Base-by-base conservation (phyloP, 2,329 filamentous ascomycete genomes). In the Talaromyces sp. region DNA sequence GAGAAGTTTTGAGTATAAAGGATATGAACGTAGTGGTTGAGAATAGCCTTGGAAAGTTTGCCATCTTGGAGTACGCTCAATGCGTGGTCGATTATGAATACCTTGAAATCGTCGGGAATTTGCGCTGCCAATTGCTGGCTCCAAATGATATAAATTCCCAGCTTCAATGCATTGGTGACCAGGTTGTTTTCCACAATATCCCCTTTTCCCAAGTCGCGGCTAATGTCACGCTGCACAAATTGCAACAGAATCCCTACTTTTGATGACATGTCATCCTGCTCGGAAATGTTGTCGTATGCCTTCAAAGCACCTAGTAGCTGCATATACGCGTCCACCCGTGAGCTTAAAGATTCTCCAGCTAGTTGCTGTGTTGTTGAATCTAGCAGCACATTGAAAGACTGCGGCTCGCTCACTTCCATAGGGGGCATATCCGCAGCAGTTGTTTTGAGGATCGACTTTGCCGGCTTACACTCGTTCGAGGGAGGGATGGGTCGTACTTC, bases 311-410 rank as follows among this genome's bases (percentile, higher is more conserved):
- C 85, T 37, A 90, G 87, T 52, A 99, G 82, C 72, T 90, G 90
- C 74, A 89, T 88, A 73, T 99, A 98, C 58, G 93, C 92, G 79
- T 99, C 95, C 37, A 95, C 78, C 69, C 90, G 90, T 13, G 87
- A 88, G 65, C 88, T 85, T 62, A 89, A 84, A 69, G 93, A 90
- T 35, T 87, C 82, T 25, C 90, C 88, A 43, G 90, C 90, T 57
- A 99, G 84, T 77, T 95, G 90, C 77, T 91, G 89, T 41, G 92
- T 85, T 5, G 92, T 87, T 0, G 92, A 96, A 70, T 96, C 91
- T 69, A 98, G 80, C 89, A 97, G 95, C 70, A 87, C 87, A 68
- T 86, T 85, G 65, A 97, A 88, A 45, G 86, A 89, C 52, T 84
- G 81, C 31, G 79, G 83, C 69, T 80, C 83, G 78, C 77, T 78